These are phyloP conservation scores for Pseudogymnoascus sp. DNA, from an alignment of 2,329 filamentous ascomycete genomes.

Conservation along the genomic window DNA sequence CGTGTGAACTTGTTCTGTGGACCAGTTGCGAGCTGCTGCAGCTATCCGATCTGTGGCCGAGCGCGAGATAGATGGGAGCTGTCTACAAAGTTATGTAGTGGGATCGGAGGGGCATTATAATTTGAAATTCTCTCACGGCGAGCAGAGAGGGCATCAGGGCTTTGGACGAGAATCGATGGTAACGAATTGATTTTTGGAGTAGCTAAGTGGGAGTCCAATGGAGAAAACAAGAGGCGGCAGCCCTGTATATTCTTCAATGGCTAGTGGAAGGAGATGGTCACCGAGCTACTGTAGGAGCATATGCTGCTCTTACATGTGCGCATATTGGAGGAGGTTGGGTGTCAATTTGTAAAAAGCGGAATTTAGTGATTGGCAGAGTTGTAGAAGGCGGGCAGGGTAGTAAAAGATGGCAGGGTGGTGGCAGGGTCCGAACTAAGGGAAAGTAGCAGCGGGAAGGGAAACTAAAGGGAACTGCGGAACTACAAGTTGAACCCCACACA, in stretches of 20 bases:
- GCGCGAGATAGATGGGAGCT: not conserved
- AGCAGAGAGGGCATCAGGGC: not conserved
- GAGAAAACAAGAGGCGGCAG: slow-evolving; percentile 1
- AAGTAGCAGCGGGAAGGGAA: not conserved
- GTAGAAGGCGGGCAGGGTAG: not conserved
- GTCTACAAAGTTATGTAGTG: slow-evolving; percentile 3
- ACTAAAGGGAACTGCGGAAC: not conserved
- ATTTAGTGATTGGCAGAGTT: not conserved
- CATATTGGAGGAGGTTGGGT: slow-evolving; percentile 4
- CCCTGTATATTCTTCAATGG: slow-evolving; percentile 1
- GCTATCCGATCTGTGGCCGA: slow-evolving; percentile 8
- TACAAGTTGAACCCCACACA: not conserved
- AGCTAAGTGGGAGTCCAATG: slow-evolving; percentile 1
- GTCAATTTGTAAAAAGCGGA: not conserved
- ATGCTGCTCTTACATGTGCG: slow-evolving; percentile 1
- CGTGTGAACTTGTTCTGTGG: slow-evolving; percentile 4
- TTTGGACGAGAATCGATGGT: not conserved
- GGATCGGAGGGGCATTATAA: slow-evolving; percentile 3
- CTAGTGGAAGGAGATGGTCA: not conserved
- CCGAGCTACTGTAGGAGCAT: slow-evolving; percentile 1
- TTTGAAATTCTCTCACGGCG: slow-evolving; percentile 5
- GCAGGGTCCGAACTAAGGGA: slow-evolving; percentile 1
- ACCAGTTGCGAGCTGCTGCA: slow-evolving; percentile 3
- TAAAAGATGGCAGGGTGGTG: not conserved
- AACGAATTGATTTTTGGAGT: slow-evolving; percentile 4